Percentiles rank a stretch among this genome's conserved stretches.
phyloP scores from a whole-genome alignment of 1,139 yeast genomes.

The Groenewaldozyma auringiensis region DNA sequence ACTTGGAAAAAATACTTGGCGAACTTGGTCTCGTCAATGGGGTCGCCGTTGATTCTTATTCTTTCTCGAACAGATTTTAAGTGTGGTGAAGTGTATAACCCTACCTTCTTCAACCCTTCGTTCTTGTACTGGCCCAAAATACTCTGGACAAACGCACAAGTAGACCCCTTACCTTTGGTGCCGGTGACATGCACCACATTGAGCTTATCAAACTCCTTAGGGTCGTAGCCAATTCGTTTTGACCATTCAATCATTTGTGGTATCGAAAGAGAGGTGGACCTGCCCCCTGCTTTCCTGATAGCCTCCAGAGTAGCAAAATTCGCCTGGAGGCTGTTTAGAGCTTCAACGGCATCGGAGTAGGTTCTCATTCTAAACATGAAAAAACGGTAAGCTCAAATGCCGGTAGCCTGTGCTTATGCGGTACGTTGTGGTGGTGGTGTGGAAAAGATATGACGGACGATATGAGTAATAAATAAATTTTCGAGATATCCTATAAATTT shows the following conservation, averaged over 20 bases:
- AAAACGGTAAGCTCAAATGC: background rate
- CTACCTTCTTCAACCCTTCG: slow-evolving; percentile 48
- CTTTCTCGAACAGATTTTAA: slow-evolving; percentile 89
- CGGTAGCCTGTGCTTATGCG: background rate
- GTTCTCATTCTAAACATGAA: slow-evolving; percentile 12
- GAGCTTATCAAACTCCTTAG: slow-evolving; percentile 55
- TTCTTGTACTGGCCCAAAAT: slow-evolving; percentile 56
- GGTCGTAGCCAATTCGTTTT: slow-evolving; percentile 70
- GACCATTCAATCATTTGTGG: slow-evolving; percentile 89
- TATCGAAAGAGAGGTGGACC: slow-evolving; percentile 62
- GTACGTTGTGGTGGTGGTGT: background rate
- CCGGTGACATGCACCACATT: slow-evolving; percentile 92
- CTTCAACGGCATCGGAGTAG: slow-evolving; percentile 53
- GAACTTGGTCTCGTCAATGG: slow-evolving; percentile 71
- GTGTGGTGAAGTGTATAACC: slow-evolving; percentile 93
- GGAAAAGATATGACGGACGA: background rate
- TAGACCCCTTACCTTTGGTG: slow-evolving; percentile 97
- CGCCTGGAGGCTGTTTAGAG: slow-evolving; percentile 81
- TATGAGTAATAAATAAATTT: too few relatives aligned
- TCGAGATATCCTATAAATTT: background rate
- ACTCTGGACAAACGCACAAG: slow-evolving; percentile 89
- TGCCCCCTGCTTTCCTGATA: slow-evolving; percentile 59
- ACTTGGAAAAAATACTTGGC: slow-evolving; percentile 88
- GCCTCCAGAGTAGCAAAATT: slow-evolving; percentile 88
- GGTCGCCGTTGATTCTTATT: slow-evolving; percentile 78